Percentiles rank a stretch among this genome's conserved stretches.
phyloP scores from a whole-genome alignment of 2,329 filamentous ascomycete genomes.

The Tolypocladium nubicola region DNA sequence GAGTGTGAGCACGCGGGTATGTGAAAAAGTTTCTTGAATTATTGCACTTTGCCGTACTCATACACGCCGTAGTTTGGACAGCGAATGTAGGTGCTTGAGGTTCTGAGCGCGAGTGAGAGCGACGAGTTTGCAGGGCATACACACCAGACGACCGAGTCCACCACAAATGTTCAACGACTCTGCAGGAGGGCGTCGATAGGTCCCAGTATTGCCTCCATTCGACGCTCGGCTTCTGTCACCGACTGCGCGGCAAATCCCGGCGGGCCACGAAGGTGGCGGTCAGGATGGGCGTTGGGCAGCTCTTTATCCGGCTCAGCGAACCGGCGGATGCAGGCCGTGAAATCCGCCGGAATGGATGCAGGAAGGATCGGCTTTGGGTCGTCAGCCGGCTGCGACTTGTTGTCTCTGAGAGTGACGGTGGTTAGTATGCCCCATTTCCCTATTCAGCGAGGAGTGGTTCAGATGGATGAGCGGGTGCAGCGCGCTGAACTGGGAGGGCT shows the following conservation, averaged over 20 bases:
- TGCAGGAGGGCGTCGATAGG: not conserved
- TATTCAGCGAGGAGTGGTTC: no score
- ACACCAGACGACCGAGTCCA: no score
- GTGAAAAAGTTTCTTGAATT: not conserved
- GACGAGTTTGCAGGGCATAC: no score
- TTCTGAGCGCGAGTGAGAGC: not conserved
- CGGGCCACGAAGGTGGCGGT: not conserved
- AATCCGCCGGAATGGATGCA: not conserved
- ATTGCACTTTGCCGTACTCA: not conserved
- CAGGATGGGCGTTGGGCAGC: not conserved
- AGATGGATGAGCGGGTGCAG: no score
- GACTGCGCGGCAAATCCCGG: not conserved
- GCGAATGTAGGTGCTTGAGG: not conserved
- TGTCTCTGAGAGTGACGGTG: not conserved
- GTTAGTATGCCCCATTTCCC: not conserved
- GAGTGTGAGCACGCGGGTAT: no score
- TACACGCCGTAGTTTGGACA: not conserved
- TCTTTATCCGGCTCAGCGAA: not conserved
- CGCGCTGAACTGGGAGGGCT: not conserved
- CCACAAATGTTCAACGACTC: not conserved
- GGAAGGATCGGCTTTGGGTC: not conserved
- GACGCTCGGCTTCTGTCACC: not conserved
- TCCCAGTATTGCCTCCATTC: not conserved
- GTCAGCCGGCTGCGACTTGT: no score
- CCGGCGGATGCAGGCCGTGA: not conserved